Base-by-base conservation (phyloP, 139 green algal species). In the Ettlia oleoabundans region DNA sequence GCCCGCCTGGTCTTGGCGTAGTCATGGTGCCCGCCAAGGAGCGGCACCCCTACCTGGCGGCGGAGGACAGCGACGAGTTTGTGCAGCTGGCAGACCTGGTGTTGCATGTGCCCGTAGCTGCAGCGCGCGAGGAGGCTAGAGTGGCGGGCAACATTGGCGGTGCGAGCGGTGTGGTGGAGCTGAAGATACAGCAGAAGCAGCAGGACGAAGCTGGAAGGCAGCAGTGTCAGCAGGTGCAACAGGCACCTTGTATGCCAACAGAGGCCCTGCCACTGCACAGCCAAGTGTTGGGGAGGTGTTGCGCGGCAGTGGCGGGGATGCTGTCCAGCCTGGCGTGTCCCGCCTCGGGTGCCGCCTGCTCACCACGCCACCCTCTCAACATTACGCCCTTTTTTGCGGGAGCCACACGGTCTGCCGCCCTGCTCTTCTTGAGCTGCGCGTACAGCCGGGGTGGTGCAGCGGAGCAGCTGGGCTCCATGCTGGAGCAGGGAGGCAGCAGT, bases 351-450 rank as follows among this genome's bases (percentile, higher is more conserved):
- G n/a, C n/a, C n/a, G n/a, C 65, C 2, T 51, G 33, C 65, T 47
- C 19, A 13, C 33, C 65, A 19, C 32, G 10, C 65, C 13, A 47
- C 15, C 65, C 65, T 3, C 65, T 72, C 15, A 35, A 72, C 37
- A 51, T 72, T 2, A 51, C 13, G 19, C 37, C 65, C 65, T 72
- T 52, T 19, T 72, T 47, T 32, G 13, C 33, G 33, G 35, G 33
- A 24, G 21, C 32, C 65, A 51, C 32, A 30, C 62, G 65, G 33
- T 35, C 15, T 3, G 65, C 65, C 65, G 37, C 35, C 15, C 65
- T 72, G 65, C 65, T 72, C 35, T 72, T 72, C 65, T 35, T 72
- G 65, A 10, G 32, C 35, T 72, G 65, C 65, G 65, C 65, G 3
- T 72, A 72, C 65, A 47, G 15, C 65, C 65, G 13, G 19, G 65